Evolutionary conservation across 1,284 basidiomycete genomes (phyloP), one percentile per base, ranked within the genome.

Genomic region (Bondarzewia mesenterica): DNA sequence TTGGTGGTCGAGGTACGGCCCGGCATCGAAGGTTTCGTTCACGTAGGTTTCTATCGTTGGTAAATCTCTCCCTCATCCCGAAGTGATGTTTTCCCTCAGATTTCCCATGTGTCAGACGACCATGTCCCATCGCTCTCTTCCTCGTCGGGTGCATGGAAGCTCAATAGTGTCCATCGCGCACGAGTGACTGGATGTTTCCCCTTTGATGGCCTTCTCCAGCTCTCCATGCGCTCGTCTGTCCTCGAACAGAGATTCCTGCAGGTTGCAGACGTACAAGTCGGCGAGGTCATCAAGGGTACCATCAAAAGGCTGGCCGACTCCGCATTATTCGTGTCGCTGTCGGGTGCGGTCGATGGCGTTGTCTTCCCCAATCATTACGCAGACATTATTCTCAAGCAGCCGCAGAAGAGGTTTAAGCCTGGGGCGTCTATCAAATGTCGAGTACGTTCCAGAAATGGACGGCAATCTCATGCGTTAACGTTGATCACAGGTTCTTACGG

Each of bases 281-380:
- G 94, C 15, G 85, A 91, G 61, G 61, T 85, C 10, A 69, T 97
- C 55, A 92, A 86, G 68, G 93, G 88, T 3, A 90, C 83, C 0
- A 78, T 98, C 52, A 91, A 89, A 66, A 83, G 78, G 52, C 73
- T 98, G 37, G 85, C 83, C 1, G 84, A 89, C 50, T 77, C 80
- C 42, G 86, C 80, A 1, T 69, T 98, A 32, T 93, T 96, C 57
- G 80, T 97, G 32, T 83, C 87, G 22, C 74, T 97, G 45, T 82
- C 86, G 14, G 91, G 89, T 7, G 89, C 78, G 52, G 82, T 95
- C 27, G 92, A 97, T 59, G 96, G 90, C 35, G 85, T 98, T 25
- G 79, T 98, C 25, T 97, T 92, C 85, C 93, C 95, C 0, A 77
- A 83, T 55, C 96, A 99, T 66, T 99, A 92, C 65, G 91, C 96